Conservation (phyloP, 805 yeast species). For the Teunomyces stri region DNA sequence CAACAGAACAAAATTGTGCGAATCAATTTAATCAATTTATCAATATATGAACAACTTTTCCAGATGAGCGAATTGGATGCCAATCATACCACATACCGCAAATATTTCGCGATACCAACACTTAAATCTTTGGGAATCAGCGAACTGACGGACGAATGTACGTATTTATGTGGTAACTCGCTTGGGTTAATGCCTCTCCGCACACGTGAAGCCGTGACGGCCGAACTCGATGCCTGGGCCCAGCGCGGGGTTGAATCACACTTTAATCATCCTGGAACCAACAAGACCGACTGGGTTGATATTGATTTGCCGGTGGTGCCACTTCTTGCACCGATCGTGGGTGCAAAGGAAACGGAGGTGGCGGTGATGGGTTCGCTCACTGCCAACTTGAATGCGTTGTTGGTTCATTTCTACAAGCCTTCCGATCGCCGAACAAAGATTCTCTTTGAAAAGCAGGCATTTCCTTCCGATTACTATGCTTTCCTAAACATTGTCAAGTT, state of each 20-base stretch:
- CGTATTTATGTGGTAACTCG: constrained; percentile 90
- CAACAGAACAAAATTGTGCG: not conserved
- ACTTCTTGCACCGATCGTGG: constrained; percentile 69
- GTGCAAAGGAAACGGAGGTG: constrained; percentile 73
- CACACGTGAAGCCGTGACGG: constrained; percentile 54
- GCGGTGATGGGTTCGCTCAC: constrained; percentile 89
- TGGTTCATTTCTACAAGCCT: constrained; percentile 76
- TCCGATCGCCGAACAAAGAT: constrained; percentile 58
- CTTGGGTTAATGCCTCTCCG: constrained; percentile 81
- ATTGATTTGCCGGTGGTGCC: constrained; percentile 77
- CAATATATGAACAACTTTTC: not conserved
- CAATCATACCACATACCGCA: constrained; percentile 35
- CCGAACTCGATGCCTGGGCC: constrained; percentile 82
- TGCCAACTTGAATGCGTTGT: constrained; percentile 70
- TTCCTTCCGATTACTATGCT: constrained; percentile 91
- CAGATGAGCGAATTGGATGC: constrained; percentile 4
- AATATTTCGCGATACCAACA: constrained; percentile 66
- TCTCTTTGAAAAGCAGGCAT: constrained; percentile 80
- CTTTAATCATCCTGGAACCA: constrained; percentile 59
- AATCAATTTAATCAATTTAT: not conserved
- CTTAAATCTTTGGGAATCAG: constrained; percentile 55
- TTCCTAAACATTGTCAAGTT: constrained; percentile 68
- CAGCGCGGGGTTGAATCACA: constrained; percentile 82
- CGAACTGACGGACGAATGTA: constrained; percentile 22
- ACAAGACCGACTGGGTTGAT: constrained; percentile 74